Evolutionary conservation across 352 stramenopile genomes (phyloP), one percentile per base, ranked within the genome.

Genomic region (Pythium guiyangense): DNA sequence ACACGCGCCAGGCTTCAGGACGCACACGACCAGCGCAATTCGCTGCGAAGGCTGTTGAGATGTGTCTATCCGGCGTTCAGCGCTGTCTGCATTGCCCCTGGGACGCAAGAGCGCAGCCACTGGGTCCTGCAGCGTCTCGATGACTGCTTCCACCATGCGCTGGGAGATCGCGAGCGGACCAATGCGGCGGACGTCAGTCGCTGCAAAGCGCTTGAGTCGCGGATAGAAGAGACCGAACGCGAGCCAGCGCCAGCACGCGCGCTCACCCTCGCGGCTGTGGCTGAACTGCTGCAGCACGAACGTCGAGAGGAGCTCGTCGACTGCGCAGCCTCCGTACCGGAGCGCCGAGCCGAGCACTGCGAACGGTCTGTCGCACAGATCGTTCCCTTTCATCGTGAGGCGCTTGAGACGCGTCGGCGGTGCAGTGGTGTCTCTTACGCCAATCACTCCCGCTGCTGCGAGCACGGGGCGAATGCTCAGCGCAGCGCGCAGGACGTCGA

Each of bases 161-260:
- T 26, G 35, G 12, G 51, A 27, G 15, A 34, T 35, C 10, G 31
- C 15, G n/a, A 56, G 20, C 3, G 51, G 26, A 26, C 51, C 51
- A 26, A 56, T 10, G 27, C 45, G 22, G 27, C 37, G 15, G 11
- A 56, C 14, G 31, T 15, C n/a, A 22, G 8, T 20, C 39, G 39
- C 17, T 8, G 37, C 15, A n/a, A 48, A 48, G 14, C 51, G 37
- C 37, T 37, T 56, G 6, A 4, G 37, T 6, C 51, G 51, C 3
- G 37, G 37, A 4, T 46, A 49, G 25, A 56, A 48, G 4, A 56
- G 51, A 8, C 35, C 51, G 14, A 56, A 56, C 15, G 37, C 37
- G 10, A 56, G 51, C 51, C 51, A 56, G 10, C 17, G 37, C 51
- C 51, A 56, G 51, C 37, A 56, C 51, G 44, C 51, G 31, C 15